These are phyloP conservation scores for Somion occarium DNA, from an alignment of 1,284 basidiomycete genomes.

Conservation along the genomic window DNA sequence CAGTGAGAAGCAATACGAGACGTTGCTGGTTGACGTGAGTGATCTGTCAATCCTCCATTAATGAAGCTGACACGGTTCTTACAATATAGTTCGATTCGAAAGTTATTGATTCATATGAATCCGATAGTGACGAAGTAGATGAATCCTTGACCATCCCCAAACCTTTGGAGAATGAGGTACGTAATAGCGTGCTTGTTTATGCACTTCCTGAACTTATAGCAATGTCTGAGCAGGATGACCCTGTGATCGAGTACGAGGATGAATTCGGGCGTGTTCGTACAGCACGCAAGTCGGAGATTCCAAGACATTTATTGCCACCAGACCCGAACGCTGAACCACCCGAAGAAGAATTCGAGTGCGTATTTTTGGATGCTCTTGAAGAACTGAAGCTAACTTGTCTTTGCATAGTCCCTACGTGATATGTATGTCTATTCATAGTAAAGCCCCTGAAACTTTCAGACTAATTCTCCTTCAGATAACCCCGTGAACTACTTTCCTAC, in stretches of 20 bases:
- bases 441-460: neutral
- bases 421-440: slow-evolving; percentile 26
- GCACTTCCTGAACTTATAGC: neutral
- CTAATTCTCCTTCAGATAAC: slow-evolving; percentile 47
- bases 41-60: slow-evolving; percentile 5
- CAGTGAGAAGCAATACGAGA: slow-evolving; percentile 71
- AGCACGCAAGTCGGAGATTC: slow-evolving; percentile 70
- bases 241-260: slow-evolving; percentile 80
- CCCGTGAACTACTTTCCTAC: slow-evolving; percentile 79
- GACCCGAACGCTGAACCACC: slow-evolving; percentile 18
- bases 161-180: slow-evolving; percentile 37
- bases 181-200: slow-evolving; percentile 20
- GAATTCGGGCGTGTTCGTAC: slow-evolving; percentile 79
- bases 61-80: neutral
- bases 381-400: slow-evolving; percentile 5
- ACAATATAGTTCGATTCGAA: slow-evolving; percentile 70
- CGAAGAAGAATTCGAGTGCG: slow-evolving; percentile 24
- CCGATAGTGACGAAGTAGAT: slow-evolving; percentile 70
- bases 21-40: slow-evolving; percentile 81
- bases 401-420: slow-evolving; percentile 49
- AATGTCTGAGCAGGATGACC: slow-evolving; percentile 48
- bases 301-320: slow-evolving; percentile 51
- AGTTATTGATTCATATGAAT: slow-evolving; percentile 46
- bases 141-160: slow-evolving; percentile 61
- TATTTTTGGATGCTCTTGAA: slow-evolving; percentile 7